Conservation (phyloP, 2,329 filamentous ascomycete genomes). For the Exserohilum rostratum region DNA sequence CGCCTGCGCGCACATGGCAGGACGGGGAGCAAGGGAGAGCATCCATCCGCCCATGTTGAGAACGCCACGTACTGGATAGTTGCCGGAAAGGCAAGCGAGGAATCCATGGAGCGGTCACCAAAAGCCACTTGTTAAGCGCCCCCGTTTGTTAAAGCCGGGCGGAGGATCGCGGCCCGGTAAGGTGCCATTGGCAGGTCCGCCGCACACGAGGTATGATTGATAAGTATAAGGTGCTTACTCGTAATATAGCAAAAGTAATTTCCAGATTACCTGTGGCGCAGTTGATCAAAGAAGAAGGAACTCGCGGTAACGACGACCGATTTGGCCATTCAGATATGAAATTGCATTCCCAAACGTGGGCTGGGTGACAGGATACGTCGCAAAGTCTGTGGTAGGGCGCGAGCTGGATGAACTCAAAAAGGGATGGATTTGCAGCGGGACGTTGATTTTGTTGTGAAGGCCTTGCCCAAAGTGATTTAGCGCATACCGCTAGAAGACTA, state of each 20-base stretch:
- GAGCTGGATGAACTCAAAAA: slow-evolving; percentile 2
- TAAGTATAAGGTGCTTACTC: background rate
- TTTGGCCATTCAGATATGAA: background rate
- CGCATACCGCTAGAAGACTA: slow-evolving; percentile 1
- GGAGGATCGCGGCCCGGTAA: slow-evolving; percentile 10
- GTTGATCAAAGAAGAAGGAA: background rate
- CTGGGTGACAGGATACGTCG: slow-evolving; percentile 6
- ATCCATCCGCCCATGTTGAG: slow-evolving; percentile 15
- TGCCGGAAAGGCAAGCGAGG: slow-evolving; percentile 5
- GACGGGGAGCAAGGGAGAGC: slow-evolving; percentile 1
- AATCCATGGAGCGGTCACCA: slow-evolving; percentile 7
- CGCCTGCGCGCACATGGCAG: background rate
- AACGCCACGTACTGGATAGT: slow-evolving; percentile 10
- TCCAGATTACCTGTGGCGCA: background rate
- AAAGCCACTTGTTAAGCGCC: slow-evolving; percentile 1
- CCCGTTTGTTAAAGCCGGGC: slow-evolving; percentile 6
- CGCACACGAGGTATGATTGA: slow-evolving; percentile 8
- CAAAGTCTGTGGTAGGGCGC: slow-evolving; percentile 7
- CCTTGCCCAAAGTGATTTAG: slow-evolving; percentile 9
- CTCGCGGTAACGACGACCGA: background rate
- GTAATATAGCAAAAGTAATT: slow-evolving; percentile 4
- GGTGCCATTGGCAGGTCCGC: slow-evolving; percentile 5
- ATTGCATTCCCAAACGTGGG: background rate
- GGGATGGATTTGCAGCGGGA: slow-evolving; percentile 13
- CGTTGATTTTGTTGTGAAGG: slow-evolving; percentile 16